These are phyloP conservation scores for Penicillium pancosmium DNA, from an alignment of 495 filamentous ascomycete species.

Conservation along the genomic window DNA sequence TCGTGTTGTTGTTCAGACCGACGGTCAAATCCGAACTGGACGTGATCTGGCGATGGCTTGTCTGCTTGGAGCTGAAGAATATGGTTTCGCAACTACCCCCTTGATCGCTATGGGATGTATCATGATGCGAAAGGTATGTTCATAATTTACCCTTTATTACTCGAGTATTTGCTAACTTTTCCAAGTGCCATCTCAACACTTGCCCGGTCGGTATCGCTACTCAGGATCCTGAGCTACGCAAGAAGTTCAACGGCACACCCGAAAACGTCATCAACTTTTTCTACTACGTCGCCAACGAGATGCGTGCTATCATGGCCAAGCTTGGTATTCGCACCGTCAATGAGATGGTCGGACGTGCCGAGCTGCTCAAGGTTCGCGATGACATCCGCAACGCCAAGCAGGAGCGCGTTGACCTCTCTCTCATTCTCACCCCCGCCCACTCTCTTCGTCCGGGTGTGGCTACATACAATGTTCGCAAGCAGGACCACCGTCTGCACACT, in stretches of 20 bases:
- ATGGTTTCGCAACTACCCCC: conserved; percentile 96
- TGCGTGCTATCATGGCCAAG: conserved; percentile 97
- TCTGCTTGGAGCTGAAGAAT: conserved; percentile 96
- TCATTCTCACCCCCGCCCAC: conserved; percentile 95
- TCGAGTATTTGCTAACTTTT: conserved; percentile 1
- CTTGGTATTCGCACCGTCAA: conserved; percentile 95
- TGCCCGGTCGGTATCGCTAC: conserved; percentile 98
- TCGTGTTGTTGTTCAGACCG: conserved; percentile 95
- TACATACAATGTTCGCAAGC: conserved; percentile 98
- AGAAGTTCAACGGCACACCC: conserved; percentile 92
- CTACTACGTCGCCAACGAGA: conserved; percentile 97
- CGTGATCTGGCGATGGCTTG: conserved; percentile 96
- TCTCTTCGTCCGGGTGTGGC: conserved; percentile 95
- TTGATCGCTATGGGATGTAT: conserved; percentile 98
- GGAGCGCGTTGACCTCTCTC: conserved; percentile 88
- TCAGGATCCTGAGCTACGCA: conserved; percentile 90
- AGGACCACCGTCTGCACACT: conserved; percentile 91
- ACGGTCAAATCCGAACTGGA: conserved; percentile 93
- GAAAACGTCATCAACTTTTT: conserved; percentile 99
- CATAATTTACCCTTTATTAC: background rate
- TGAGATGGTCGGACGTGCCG: conserved; percentile 96
- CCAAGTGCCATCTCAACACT: conserved; percentile 66
- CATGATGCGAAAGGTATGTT: conserved; percentile 76
- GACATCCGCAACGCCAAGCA: conserved; percentile 90
- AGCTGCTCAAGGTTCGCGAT: conserved; percentile 84